These are phyloP conservation scores for Aspergillus sp. DNA, from an alignment of 2,329 filamentous ascomycete species.

Conservation along the genomic window DNA sequence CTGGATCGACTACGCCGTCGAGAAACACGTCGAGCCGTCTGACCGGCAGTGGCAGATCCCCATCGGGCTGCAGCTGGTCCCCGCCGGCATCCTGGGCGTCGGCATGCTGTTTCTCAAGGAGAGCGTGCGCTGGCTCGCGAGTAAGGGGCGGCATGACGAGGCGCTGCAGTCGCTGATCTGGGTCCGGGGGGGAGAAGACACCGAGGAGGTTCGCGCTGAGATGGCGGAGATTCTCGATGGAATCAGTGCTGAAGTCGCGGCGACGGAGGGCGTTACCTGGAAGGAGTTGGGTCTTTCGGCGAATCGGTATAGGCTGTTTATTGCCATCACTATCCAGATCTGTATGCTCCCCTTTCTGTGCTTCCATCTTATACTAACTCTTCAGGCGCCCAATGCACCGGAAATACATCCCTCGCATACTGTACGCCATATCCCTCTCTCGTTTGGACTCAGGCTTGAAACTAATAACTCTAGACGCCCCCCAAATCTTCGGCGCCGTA, in stretches of 20 bases:
- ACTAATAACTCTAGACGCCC: constrained; percentile 31
- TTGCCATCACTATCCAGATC: constrained; percentile 52
- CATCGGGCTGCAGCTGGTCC: constrained; percentile 48
- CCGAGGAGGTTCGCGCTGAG: constrained; percentile 16
- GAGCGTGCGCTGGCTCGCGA: constrained; percentile 50
- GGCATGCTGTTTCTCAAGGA: constrained; percentile 52
- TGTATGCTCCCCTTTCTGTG: constrained; percentile 5
- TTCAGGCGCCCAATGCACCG: constrained; percentile 44
- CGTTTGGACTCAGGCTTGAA: background rate
- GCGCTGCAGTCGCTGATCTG: constrained; percentile 49
- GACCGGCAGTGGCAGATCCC: constrained; percentile 55
- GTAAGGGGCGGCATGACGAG: constrained; percentile 49
- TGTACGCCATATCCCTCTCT: constrained; percentile 26
- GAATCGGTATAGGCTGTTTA: constrained; percentile 48
- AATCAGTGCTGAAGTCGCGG: constrained; percentile 24
- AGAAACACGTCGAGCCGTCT: constrained; percentile 33
- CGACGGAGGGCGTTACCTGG: constrained; percentile 49
- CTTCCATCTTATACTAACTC: background rate
- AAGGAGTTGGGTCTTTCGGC: constrained; percentile 48
- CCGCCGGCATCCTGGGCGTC: constrained; percentile 47
- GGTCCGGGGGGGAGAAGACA: constrained; percentile 42
- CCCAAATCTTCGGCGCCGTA: constrained; percentile 53
- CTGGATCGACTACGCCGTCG: constrained; percentile 52
- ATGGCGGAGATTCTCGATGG: constrained; percentile 33
- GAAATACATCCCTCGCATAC: constrained; percentile 50